These are phyloP conservation scores for Astrephomene gubernaculifera DNA, from an alignment of 139 green algal genomes.

Conservation along the genomic window DNA sequence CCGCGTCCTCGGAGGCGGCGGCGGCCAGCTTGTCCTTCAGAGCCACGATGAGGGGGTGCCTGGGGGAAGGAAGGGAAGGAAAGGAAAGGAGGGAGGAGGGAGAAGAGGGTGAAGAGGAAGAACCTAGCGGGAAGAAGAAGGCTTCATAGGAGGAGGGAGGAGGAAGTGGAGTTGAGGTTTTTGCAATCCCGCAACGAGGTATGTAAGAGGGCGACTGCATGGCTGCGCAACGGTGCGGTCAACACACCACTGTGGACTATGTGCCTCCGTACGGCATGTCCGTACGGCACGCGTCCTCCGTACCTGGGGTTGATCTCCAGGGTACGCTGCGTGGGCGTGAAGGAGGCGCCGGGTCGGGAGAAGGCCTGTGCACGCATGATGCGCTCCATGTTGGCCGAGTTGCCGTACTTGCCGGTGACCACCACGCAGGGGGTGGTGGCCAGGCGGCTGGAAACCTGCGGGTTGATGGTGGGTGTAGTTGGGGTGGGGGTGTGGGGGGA, in stretches of 20 bases:
- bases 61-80: not conserved
- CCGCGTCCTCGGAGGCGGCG: slow-evolving; percentile 53
- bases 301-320: slow-evolving; percentile 97
- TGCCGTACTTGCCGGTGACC: slow-evolving; percentile 95
- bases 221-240: too few species aligned
- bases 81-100: not conserved
- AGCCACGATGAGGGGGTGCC: slow-evolving; percentile 90
- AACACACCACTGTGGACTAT: too few species aligned
- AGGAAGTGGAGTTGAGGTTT: too few species aligned
- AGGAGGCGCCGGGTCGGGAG: slow-evolving; percentile 41
- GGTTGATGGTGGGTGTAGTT: too few species aligned
- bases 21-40: slow-evolving; percentile 79
- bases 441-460: slow-evolving; percentile 85
- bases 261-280: too few species aligned
- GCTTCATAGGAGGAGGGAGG: too few species aligned
- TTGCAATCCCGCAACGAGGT: too few species aligned
- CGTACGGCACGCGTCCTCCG: not conserved
- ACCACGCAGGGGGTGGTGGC: slow-evolving; percentile 91
- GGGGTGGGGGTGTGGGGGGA: too few species aligned
- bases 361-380: slow-evolving; percentile 91
- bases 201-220: too few species aligned
- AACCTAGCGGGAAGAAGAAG: too few species aligned
- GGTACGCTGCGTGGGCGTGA: slow-evolving; percentile 23
- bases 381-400: slow-evolving; percentile 97
- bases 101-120: too few species aligned